Conservation (phyloP, 2,329 filamentous ascomycete genomes). For the Pezicula carpinea region DNA sequence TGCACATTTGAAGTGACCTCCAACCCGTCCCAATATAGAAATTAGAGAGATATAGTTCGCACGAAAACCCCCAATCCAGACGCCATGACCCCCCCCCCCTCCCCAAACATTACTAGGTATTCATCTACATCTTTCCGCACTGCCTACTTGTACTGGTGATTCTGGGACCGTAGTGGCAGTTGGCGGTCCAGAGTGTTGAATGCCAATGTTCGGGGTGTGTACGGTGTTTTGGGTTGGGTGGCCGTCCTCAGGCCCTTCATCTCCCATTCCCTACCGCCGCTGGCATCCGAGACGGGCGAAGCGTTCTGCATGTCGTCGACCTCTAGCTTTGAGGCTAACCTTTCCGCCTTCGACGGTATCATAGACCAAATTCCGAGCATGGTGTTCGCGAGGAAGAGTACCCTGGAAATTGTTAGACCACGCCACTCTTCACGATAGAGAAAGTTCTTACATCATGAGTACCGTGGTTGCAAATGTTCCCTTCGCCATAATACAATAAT, state of each 20-base stretch:
- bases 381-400: slow-evolving; percentile 56
- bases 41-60: no score
- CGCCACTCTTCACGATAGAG: neutral
- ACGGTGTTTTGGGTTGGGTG: slow-evolving; percentile 39
- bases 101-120: no score
- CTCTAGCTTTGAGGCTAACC: slow-evolving; percentile 47
- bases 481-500: slow-evolving; percentile 65
- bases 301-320: slow-evolving; percentile 40
- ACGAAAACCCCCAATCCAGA: no score
- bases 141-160: no score
- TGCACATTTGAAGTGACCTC: no score
- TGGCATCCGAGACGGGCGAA: slow-evolving; percentile 31
- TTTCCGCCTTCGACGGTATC: slow-evolving; percentile 33
- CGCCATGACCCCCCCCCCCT: no score
- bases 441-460: slow-evolving; percentile 62
- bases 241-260: slow-evolving; percentile 45
- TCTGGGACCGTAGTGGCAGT: slow-evolving; percentile 41
- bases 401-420: slow-evolving; percentile 32
- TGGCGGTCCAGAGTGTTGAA: slow-evolving; percentile 60
- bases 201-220: slow-evolving; percentile 62
- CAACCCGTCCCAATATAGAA: no score
- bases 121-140: no score
- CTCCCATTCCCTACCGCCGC: slow-evolving; percentile 49
- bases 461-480: slow-evolving; percentile 59
- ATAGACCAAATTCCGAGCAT: slow-evolving; percentile 52